phyloP scores from a whole-genome alignment of 176 grass and related monocot genomes.

The Elaeis guineensis region DNA sequence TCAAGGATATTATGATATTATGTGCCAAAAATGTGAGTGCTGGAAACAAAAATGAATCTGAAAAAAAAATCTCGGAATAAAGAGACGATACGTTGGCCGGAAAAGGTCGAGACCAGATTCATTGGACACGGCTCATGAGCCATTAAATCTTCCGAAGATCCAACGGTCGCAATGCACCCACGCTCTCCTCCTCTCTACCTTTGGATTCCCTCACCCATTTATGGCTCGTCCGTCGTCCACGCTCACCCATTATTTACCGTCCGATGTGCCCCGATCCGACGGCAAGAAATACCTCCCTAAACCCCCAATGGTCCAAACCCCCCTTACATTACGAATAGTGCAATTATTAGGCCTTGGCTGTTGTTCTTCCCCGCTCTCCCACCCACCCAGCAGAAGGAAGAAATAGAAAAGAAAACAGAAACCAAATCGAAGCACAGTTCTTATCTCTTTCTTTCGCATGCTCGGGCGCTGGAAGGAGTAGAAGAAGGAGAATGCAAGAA shows the following conservation, averaged over 20 bases:
- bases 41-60: too few species aligned
- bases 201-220: conserved; percentile 33
- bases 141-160: conserved; percentile 4
- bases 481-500: conserved; percentile 62
- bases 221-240: conserved; percentile 39
- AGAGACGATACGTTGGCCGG: too few species aligned
- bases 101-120: neutral
- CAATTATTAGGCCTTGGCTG: too few species aligned
- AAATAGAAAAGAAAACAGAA: too few species aligned
- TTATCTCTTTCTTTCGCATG: neutral
- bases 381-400: too few species aligned
- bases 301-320: conserved; percentile 16
- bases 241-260: conserved; percentile 28
- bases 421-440: too few species aligned
- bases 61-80: too few species aligned
- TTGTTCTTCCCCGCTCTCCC: too few species aligned
- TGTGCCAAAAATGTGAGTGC: too few species aligned
- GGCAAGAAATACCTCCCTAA: conserved; percentile 3
- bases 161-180: conserved; percentile 17
- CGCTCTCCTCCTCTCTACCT: conserved; percentile 37
- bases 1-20: too few species aligned
- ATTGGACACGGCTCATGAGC: neutral
- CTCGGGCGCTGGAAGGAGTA: conserved; percentile 21
- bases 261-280: conserved; percentile 31
- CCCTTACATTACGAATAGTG: neutral